phyloP scores from a whole-genome alignment of 1,284 basidiomycete genomes.

The Trichosporon sp. region DNA sequence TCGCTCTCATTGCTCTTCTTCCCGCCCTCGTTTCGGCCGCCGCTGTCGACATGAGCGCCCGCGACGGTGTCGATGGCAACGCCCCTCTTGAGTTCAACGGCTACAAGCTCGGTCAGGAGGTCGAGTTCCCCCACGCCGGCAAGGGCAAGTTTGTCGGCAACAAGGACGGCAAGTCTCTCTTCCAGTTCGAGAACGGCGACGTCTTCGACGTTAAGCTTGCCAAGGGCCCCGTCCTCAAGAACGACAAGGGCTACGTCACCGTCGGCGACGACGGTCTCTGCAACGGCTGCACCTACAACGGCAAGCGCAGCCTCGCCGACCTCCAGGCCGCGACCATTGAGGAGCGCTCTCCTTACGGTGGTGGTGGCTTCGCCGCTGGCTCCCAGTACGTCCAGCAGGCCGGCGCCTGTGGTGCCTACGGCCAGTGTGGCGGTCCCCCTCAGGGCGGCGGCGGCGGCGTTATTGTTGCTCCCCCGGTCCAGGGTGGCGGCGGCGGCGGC shows the following conservation, averaged over 20 bases:
- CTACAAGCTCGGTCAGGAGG: neutral
- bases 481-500: neutral
- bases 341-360: neutral
- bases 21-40: neutral
- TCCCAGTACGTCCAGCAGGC: slow-evolving; percentile 2
- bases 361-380: neutral
- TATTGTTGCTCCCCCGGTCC: neutral
- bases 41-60: neutral
- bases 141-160: slow-evolving; percentile 3
- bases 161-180: slow-evolving; percentile 5
- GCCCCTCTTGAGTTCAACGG: neutral
- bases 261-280: neutral
- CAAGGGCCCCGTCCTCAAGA: neutral
- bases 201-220: neutral
- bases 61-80: slow-evolving; percentile 2
- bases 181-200: slow-evolving; percentile 1
- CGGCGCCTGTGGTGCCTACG: slow-evolving; percentile 1
- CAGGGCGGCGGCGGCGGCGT: neutral
- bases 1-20: slow-evolving; percentile 5
- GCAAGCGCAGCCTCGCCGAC: neutral
- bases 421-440: slow-evolving; percentile 1
- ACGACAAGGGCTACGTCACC: slow-evolving; percentile 2
- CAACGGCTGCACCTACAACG: slow-evolving; percentile 3
- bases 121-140: neutral
- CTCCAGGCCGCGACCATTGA: neutral